These are phyloP conservation scores for Beta macrorhiza DNA, from an alignment of 179 eudicot genomes.

Conservation along the genomic window DNA sequence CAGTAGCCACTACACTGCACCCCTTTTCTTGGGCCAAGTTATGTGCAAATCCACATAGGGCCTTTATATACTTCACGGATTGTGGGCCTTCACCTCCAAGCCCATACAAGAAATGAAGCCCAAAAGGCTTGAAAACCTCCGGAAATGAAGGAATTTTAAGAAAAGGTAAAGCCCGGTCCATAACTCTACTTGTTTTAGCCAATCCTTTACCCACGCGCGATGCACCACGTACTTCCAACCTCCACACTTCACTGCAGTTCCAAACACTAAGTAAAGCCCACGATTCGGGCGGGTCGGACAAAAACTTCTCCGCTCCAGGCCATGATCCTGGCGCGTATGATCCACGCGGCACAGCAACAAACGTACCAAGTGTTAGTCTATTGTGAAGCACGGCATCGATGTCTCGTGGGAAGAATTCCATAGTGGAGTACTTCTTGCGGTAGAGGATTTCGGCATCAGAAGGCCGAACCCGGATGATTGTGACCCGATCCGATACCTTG, in stretches of 20 bases:
- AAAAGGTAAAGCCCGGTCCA: constrained; percentile 84
- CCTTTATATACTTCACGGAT: constrained; percentile 39
- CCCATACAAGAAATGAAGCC: constrained; percentile 86
- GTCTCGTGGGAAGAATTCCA: constrained; percentile 90
- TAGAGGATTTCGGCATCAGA: constrained; percentile 70
- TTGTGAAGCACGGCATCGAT: constrained; percentile 65
- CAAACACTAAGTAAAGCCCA: constrained; percentile 88
- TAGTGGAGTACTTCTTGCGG: constrained; percentile 65
- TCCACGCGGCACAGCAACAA: constrained; percentile 57
- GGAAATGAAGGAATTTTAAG: constrained; percentile 77
- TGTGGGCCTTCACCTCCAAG: constrained; percentile 82
- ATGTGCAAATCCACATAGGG: constrained; percentile 67
- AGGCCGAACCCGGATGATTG: constrained; percentile 48
- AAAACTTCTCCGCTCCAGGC: constrained; percentile 49
- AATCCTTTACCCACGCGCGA: constrained; percentile 55
- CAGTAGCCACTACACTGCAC: constrained; percentile 83
- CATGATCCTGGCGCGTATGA: constrained; percentile 27
- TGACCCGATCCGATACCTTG: constrained; percentile 33
- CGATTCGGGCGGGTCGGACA: constrained; percentile 57
- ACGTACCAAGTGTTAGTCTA: constrained; percentile 65
- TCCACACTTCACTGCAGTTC: constrained; percentile 71
- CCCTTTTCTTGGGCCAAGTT: constrained; percentile 68
- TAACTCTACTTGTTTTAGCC: constrained; percentile 52
- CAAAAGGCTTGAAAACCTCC: constrained; percentile 76
- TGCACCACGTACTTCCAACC: constrained; percentile 76